Base-by-base conservation (phyloP, 2,329 filamentous ascomycete genomes). In the Botrytis medusae region DNA sequence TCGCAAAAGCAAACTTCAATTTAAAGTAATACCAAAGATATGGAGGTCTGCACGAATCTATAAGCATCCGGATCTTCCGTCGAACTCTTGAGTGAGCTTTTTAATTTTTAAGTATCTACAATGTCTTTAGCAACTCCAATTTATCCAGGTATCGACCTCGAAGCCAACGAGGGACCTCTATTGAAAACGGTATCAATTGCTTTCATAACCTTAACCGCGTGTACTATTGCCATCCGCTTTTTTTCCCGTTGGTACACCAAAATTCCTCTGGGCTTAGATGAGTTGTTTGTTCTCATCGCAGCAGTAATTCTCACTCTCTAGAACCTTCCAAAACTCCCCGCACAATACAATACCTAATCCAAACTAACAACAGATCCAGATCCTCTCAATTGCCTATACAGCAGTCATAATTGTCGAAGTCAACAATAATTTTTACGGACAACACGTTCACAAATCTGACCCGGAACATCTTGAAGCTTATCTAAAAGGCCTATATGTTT, bases 171-270 rank as follows among this genome's bases (percentile, higher is more conserved):
- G 16, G 69, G 69, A 22, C 59, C 69, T 64, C n/a, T 51, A 22
- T 51, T 71, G 16, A 64, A 42, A 16, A 18, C 25, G 48, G 44
- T 64, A 37, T 63, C 59, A 54, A 32, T 51, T 32, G 44, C 44
- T 51, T 48, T 63, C 16, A 71, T 71, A 16, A n/a, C 44, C 14
- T 37, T 71, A 9, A 46, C 60, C 16, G 16, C 44, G n/a, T 37
- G 16, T 25, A 64, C 59, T 40, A 48, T 71, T 37, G 25, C 25
- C 10, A 14, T 42, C 10, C 60, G 69, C 16, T 32, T 37, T 9
- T 64, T 64, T 25, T 71, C 60, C 20, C 69, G 69, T 20, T 54
- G 69, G 60, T 64, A 63, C 29, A 71, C 69, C 18, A 44, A 71
- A 8, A 32, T 44, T 10, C 2, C 42, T 18, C n/a, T 71, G 10